Conservation (phyloP, 306 rosid species). For the Alnus glutinosa region DNA sequence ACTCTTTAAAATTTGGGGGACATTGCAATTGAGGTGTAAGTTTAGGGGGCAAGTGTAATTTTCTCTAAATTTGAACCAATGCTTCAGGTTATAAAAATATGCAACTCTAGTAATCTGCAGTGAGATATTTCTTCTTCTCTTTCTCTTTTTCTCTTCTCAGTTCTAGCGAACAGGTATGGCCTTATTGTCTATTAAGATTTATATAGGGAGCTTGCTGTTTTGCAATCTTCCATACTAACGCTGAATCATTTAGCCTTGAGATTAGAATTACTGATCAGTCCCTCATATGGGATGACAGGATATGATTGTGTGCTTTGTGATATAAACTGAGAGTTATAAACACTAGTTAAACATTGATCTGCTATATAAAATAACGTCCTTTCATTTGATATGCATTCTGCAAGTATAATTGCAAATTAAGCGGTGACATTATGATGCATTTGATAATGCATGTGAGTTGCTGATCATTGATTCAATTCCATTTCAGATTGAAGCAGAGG, state of each 20-base stretch:
- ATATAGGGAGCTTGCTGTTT: neutral
- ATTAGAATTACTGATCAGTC: neutral
- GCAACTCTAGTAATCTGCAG: neutral
- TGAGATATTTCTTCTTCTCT: neutral
- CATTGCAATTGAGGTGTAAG: too few relatives aligned
- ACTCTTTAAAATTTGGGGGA: too few relatives aligned
- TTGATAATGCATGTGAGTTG: conserved; percentile 17
- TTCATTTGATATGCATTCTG: conserved; percentile 3
- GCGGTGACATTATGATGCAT: conserved; percentile 5
- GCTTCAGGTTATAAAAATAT: neutral
- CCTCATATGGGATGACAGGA: neutral
- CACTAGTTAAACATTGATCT: neutral
- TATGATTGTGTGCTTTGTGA: neutral
- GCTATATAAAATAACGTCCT: neutral
- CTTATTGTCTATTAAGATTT: neutral
- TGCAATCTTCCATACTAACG: neutral
- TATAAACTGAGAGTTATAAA: neutral
- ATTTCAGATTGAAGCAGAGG: conserved; percentile 76
- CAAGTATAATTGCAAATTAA: neutral
- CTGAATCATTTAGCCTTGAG: neutral
- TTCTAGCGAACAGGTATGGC: neutral
- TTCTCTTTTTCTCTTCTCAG: too few relatives aligned
- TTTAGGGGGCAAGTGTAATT: too few relatives aligned
- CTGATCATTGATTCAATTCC: conserved; percentile 10
- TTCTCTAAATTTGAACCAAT: too few relatives aligned